Conservation (phyloP, 768 basidiomycete genomes). For the Trametes gibbosa region DNA sequence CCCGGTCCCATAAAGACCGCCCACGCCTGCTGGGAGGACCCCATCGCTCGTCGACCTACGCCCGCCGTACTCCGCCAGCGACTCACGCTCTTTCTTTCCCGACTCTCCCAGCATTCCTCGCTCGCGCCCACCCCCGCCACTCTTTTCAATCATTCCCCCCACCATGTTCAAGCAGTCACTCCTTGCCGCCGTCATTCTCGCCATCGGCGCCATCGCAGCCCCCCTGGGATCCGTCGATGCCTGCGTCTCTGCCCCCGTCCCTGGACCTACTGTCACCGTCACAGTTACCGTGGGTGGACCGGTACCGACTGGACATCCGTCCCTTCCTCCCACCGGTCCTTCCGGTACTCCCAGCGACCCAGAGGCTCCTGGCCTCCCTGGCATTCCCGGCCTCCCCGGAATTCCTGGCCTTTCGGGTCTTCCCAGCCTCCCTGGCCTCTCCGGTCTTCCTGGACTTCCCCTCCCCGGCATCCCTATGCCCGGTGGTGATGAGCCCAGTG, state of each 20-base stretch:
- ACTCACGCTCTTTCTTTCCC: background rate
- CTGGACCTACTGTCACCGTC: background rate
- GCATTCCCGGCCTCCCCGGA: background rate
- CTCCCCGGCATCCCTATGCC: background rate
- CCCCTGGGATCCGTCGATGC: background rate
- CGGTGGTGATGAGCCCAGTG: background rate
- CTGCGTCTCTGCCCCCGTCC: background rate
- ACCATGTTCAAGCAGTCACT: constrained; percentile 11
- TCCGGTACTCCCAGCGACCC: too few species aligned
- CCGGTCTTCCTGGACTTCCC: background rate
- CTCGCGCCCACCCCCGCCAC: background rate
- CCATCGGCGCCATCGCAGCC: background rate
- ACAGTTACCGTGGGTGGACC: background rate
- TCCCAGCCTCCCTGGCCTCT: background rate
- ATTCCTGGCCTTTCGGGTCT: background rate
- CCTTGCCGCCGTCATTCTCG: constrained; percentile 9
- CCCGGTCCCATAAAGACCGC: background rate
- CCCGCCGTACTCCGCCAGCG: constrained; percentile 7
- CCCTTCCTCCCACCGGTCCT: background rate
- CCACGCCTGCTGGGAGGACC: background rate
- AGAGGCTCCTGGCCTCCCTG: background rate
- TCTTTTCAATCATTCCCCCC: background rate
- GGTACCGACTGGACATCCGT: background rate
- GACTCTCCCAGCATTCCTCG: background rate
- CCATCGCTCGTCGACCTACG: constrained; percentile 13